phyloP scores from a whole-genome alignment of 345 rosid species.

The Erodium maritimum region DNA sequence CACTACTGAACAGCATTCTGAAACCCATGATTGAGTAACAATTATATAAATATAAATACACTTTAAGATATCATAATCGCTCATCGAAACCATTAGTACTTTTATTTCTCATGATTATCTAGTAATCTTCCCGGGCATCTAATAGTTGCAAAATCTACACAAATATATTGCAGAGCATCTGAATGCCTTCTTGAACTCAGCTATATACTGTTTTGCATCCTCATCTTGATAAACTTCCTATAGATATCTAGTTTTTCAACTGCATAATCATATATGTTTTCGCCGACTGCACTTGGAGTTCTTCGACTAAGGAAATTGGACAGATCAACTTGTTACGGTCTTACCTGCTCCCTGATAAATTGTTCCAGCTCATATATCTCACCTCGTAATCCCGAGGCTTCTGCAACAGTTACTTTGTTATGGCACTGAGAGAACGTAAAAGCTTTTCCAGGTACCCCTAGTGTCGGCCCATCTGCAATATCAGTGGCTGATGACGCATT shows the following conservation, averaged over 20 bases:
- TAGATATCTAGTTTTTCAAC: not conserved
- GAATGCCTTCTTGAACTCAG: not conserved
- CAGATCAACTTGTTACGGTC: conserved; percentile 24
- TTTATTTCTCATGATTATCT: not conserved
- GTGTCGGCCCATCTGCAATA: conserved; percentile 57
- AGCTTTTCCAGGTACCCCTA: conserved; percentile 57
- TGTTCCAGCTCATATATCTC: conserved; percentile 49
- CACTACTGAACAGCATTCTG: too few species aligned
- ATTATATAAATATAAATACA: too few species aligned
- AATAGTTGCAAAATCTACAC: not conserved
- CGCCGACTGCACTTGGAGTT: not conserved
- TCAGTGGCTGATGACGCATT: conserved; percentile 70
- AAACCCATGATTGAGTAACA: too few species aligned
- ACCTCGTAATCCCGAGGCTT: conserved; percentile 67
- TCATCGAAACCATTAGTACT: not conserved
- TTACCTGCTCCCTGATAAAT: conserved; percentile 65
- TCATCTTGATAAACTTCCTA: not conserved
- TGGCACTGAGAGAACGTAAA: conserved; percentile 64
- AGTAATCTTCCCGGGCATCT: not conserved
- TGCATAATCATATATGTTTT: not conserved
- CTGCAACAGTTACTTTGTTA: conserved; percentile 60
- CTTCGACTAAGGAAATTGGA: not conserved
- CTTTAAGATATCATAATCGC: not conserved
- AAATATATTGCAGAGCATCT: not conserved
- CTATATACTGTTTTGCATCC: not conserved